Evolutionary conservation across 805 yeast genomes (phyloP), one percentile per base, ranked within the genome.

Genomic region (Yarrowia sp.): DNA sequence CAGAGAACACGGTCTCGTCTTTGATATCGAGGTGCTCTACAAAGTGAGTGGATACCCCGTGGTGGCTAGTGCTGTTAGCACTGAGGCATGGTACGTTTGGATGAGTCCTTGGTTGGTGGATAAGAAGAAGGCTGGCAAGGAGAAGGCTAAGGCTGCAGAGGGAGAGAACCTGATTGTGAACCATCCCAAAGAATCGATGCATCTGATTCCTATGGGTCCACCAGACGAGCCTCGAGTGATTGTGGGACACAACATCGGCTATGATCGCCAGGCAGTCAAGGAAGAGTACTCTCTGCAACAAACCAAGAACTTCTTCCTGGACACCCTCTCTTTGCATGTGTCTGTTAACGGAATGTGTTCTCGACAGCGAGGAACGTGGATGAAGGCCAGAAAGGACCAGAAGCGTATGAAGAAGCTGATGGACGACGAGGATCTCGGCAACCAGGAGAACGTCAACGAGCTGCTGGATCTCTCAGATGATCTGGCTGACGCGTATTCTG

Each of bases 331-430:
- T 1, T 75, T 94, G 18, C 99, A 94, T 73, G 84, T 92, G 32
- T 96, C 98, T 1, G 83, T 85, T 0, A 84, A 87, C 56, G 99
- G 99, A 0, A 86, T 94, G 82, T 90, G 97, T 71, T 89, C 97
- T 2, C 84, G 89, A 67, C 99, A 94, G 70, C 74, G 98, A 64
- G 87, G 90, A 0, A 78, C 81, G 16, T 94, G 94, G 88, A 72
- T 82, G 67, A 84, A 69, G 42, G 62, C 65, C 27, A 65, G 67
- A 31, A 72, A 74, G 64, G 47, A 59, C 61, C 61, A 69, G 64
- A 62, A 71, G 65, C 35, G 63, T n/a, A 47, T 61, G 19, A 56
- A 60, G 9, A 65, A 60, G 35, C 29, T 62, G 5, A 56, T 53
- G 33, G 55, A 56, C n/a, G 44, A 39, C 3, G 63, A 46, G 6